Conservation (phyloP, 768 basidiomycete species). For the Leucosporidium scottii region DNA sequence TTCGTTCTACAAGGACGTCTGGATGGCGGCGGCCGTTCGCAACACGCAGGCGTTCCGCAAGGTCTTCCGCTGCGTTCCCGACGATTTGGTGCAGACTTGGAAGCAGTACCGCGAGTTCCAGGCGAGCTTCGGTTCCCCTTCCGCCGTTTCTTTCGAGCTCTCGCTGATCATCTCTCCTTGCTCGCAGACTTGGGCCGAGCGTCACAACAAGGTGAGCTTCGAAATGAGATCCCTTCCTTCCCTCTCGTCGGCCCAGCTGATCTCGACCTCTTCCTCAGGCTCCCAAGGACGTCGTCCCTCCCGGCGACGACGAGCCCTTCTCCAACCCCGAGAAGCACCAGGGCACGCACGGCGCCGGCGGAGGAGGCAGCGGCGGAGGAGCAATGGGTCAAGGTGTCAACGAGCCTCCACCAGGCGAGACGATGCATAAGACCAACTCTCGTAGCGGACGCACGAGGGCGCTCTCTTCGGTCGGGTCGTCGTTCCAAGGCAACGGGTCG, state of each 20-base stretch:
- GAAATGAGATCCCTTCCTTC: not conserved
- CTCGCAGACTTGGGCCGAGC: slow-evolving; percentile 58
- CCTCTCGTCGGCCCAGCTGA: no score
- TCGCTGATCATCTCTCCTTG: not conserved
- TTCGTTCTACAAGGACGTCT: slow-evolving; percentile 80
- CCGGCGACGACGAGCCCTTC: slow-evolving; percentile 40
- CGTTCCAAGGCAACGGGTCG: not conserved
- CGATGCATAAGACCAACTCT: slow-evolving; percentile 15
- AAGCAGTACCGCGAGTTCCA: slow-evolving; percentile 59
- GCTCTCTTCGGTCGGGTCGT: not conserved
- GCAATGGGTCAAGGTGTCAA: slow-evolving; percentile 39
- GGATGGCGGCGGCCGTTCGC: slow-evolving; percentile 64
- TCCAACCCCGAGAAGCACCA: slow-evolving; percentile 39
- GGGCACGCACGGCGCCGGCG: slow-evolving; percentile 43
- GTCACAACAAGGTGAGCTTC: slow-evolving; percentile 40
- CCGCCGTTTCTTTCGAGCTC: not conserved
- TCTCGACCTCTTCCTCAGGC: not conserved
- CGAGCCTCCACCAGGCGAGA: slow-evolving; percentile 7
- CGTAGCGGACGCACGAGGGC: slow-evolving; percentile 19
- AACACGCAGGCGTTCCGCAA: slow-evolving; percentile 95
- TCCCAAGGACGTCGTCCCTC: slow-evolving; percentile 39
- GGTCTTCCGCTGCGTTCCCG: slow-evolving; percentile 88
- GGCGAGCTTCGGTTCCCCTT: not conserved
- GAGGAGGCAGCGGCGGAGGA: slow-evolving; percentile 44
- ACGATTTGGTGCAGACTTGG: slow-evolving; percentile 90